Evolutionary conservation across 2,329 filamentous ascomycete species (phyloP).

Genomic region (Aureobasidium namibiae): DNA sequence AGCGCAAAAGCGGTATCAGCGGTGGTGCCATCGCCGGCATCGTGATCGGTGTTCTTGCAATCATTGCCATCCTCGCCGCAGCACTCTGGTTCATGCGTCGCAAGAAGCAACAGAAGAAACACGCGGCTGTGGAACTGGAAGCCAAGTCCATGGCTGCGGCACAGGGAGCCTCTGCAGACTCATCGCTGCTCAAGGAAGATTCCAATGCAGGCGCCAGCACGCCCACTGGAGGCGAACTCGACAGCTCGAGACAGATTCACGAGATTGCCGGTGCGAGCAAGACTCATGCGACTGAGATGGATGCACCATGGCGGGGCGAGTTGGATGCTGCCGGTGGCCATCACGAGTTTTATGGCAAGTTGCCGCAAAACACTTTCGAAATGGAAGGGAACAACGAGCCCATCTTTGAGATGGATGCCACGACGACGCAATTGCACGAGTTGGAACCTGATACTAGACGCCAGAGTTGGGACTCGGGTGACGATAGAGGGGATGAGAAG

Average conservation of each 20-base stretch:
- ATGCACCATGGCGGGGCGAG: slow-evolving; percentile 24
- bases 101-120: slow-evolving; percentile 19
- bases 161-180: slow-evolving; percentile 10
- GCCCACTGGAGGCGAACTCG: slow-evolving; percentile 27
- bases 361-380: slow-evolving; percentile 15
- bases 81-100: slow-evolving; percentile 22
- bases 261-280: slow-evolving; percentile 25
- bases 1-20: slow-evolving; percentile 17
- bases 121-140: slow-evolving; percentile 23
- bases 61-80: slow-evolving; percentile 20
- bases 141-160: slow-evolving; percentile 20
- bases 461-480: slow-evolving; percentile 11
- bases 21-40: slow-evolving; percentile 28
- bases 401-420: slow-evolving; percentile 24
- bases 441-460: slow-evolving; percentile 15
- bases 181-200: slow-evolving; percentile 14
- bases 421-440: slow-evolving; percentile 19
- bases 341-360: slow-evolving; percentile 16
- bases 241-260: slow-evolving; percentile 24
- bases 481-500: slow-evolving; percentile 14
- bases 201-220: slow-evolving; percentile 21
- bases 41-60: slow-evolving; percentile 25
- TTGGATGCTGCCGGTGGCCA: slow-evolving; percentile 21
- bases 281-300: slow-evolving; percentile 23
- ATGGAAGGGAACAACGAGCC: slow-evolving; percentile 18